Evolutionary conservation across 2,329 filamentous ascomycete species (phyloP).

Genomic region (Epicoccum sorghinum): DNA sequence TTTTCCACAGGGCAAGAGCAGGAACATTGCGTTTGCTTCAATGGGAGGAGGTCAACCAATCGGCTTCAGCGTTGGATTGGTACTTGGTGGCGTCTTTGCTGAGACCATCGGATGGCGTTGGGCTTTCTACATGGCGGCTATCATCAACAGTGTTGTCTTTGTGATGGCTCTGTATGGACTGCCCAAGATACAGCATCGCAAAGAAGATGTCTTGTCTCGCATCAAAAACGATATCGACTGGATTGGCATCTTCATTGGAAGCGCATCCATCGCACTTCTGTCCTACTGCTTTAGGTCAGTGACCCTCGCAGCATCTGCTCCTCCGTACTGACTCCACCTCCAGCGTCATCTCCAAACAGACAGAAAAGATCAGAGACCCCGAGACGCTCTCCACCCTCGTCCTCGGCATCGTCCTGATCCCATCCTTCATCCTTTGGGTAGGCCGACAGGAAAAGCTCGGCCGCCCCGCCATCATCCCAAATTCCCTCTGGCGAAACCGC

Average conservation of each 20-base stretch:
- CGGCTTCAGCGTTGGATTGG: slow-evolving; percentile 59
- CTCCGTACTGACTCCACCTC: not conserved
- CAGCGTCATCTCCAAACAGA: slow-evolving; percentile 48
- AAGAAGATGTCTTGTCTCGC: slow-evolving; percentile 30
- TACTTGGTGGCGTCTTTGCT: slow-evolving; percentile 58
- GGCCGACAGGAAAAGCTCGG: slow-evolving; percentile 53
- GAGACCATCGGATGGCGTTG: slow-evolving; percentile 59
- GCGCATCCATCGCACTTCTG: slow-evolving; percentile 55
- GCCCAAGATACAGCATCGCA: slow-evolving; percentile 38
- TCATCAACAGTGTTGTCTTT: slow-evolving; percentile 51
- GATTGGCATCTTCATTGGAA: slow-evolving; percentile 57
- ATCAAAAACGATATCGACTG: slow-evolving; percentile 59
- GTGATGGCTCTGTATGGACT: slow-evolving; percentile 47
- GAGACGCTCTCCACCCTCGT: slow-evolving; percentile 56
- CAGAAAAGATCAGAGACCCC: slow-evolving; percentile 51
- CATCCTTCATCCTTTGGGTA: slow-evolving; percentile 62
- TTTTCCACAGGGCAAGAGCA: slow-evolving; percentile 53
- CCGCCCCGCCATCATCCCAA: slow-evolving; percentile 65
- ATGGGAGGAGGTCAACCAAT: slow-evolving; percentile 59
- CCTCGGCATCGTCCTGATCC: slow-evolving; percentile 52
- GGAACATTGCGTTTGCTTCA: slow-evolving; percentile 60
- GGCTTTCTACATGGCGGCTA: slow-evolving; percentile 58
- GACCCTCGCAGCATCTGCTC: too few relatives aligned
- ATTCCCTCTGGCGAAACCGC: slow-evolving; percentile 65
- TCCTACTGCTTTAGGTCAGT: slow-evolving; percentile 62